Conservation (phyloP, 768 basidiomycete species). For the Pleurotus ostreatus region DNA sequence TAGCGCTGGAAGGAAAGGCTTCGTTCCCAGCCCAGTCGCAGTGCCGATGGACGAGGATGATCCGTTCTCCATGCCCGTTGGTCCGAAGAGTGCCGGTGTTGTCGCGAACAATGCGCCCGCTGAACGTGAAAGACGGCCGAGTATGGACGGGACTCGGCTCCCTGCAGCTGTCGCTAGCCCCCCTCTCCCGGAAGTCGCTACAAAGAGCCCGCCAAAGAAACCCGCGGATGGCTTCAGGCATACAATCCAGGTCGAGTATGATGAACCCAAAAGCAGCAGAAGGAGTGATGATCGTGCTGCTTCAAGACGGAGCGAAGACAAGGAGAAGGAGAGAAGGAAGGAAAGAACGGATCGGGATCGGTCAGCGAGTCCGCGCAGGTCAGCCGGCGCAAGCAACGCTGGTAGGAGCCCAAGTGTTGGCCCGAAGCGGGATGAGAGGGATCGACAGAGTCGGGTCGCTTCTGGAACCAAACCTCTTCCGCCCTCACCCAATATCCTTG, state of each 20-base stretch:
- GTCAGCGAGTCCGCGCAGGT: neutral
- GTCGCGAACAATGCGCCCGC: neutral
- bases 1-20: conserved; percentile 19
- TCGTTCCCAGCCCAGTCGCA: conserved; percentile 20
- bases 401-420: conserved; percentile 3
- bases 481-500: neutral
- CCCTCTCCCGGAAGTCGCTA: neutral
- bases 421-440: neutral
- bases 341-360: neutral
- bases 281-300: conserved; percentile 7
- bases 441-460: neutral
- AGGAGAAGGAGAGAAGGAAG: conserved; percentile 21
- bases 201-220: conserved; percentile 4
- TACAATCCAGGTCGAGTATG: conserved; percentile 97
- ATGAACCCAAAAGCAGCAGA: conserved; percentile 40
- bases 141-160: neutral
- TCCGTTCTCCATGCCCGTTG: conserved; percentile 42
- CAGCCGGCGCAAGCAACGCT: neutral
- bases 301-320: conserved; percentile 25
- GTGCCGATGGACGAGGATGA: conserved; percentile 56
- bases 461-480: neutral
- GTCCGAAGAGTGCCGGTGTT: conserved; percentile 1
- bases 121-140: conserved; percentile 1
- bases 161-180: neutral
- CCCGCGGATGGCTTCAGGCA: conserved; percentile 56